Conservation (phyloP, 2,329 filamentous ascomycete species). For the Trichoderma sp. region DNA sequence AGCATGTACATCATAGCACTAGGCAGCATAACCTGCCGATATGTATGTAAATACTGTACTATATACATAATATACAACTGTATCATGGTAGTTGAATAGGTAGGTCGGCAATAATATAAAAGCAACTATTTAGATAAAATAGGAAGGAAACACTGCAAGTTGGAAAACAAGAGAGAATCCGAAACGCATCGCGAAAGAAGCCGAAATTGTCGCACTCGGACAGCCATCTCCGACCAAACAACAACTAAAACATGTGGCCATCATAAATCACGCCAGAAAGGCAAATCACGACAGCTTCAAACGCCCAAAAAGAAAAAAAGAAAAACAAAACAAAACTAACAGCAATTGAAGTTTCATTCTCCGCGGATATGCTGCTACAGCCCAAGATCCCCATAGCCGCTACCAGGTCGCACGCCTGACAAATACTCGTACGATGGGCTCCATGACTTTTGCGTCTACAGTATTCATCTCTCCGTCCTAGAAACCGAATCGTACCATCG, state of each 20-base stretch:
- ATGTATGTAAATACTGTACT: too few species aligned
- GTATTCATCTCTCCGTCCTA: neutral
- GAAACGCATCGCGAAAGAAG: too few species aligned
- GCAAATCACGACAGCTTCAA: neutral
- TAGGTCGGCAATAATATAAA: neutral
- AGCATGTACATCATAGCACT: neutral
- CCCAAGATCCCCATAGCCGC: neutral
- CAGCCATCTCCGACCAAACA: neutral
- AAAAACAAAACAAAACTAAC: too few species aligned
- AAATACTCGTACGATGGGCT: neutral
- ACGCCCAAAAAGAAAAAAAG: neutral
- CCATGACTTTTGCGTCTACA: neutral
- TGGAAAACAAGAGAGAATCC: too few species aligned
- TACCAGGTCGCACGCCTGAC: neutral
- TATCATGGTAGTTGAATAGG: too few species aligned
- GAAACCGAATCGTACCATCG: neutral
- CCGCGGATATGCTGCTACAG: neutral
- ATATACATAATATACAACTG: too few species aligned
- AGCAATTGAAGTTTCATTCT: neutral
- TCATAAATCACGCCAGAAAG: neutral
- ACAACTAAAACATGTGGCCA: neutral
- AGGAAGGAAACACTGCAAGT: too few species aligned
- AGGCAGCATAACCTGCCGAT: neutral
- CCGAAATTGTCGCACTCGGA: too few species aligned
- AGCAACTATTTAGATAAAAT: too few species aligned